These are phyloP conservation scores for Bolboschoenoplectus hybrid DNA, from an alignment of 202 grass and related monocot genomes.

Conservation along the genomic window DNA sequence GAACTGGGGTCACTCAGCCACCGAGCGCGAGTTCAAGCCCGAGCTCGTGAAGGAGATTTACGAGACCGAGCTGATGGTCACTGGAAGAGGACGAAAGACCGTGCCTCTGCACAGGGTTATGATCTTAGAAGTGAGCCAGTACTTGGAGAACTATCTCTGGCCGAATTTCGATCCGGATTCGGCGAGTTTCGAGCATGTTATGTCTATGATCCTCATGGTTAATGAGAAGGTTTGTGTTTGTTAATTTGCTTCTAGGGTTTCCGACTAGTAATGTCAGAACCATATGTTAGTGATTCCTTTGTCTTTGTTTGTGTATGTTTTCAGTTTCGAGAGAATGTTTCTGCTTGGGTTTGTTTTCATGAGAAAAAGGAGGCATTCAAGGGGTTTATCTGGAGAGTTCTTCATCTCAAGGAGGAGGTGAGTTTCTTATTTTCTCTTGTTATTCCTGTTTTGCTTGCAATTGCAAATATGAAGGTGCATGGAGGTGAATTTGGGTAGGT, in stretches of 20 bases:
- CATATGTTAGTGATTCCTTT: no score
- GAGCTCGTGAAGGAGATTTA: conserved; percentile 88
- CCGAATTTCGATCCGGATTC: conserved; percentile 67
- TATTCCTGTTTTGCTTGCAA: no score
- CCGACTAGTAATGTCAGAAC: no score
- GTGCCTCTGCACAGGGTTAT: conserved; percentile 88
- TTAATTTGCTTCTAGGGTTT: no score
- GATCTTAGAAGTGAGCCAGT: conserved; percentile 98
- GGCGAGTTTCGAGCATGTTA: conserved; percentile 84
- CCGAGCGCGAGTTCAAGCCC: conserved; percentile 54
- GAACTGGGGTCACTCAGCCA: conserved; percentile 59
- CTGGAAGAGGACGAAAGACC: conserved; percentile 67
- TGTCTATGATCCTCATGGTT: conserved; percentile 98
- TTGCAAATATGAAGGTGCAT: no score
- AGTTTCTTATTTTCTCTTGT: conserved; percentile 23
- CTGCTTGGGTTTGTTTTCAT: conserved; percentile 84
- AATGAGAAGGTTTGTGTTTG: conserved; percentile 59
- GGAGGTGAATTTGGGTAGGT: no score
- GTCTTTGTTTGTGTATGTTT: no score
- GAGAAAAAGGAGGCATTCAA: conserved; percentile 71
- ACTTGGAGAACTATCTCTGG: conserved; percentile 99
- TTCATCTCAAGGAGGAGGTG: conserved; percentile 86
- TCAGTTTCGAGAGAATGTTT: conserved; percentile 87
- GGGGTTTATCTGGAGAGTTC: conserved; percentile 77
- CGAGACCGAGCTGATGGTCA: conserved; percentile 63